These are phyloP conservation scores for Arachnopeziza araneosa DNA, from an alignment of 2,329 filamentous ascomycete genomes.

Conservation along the genomic window DNA sequence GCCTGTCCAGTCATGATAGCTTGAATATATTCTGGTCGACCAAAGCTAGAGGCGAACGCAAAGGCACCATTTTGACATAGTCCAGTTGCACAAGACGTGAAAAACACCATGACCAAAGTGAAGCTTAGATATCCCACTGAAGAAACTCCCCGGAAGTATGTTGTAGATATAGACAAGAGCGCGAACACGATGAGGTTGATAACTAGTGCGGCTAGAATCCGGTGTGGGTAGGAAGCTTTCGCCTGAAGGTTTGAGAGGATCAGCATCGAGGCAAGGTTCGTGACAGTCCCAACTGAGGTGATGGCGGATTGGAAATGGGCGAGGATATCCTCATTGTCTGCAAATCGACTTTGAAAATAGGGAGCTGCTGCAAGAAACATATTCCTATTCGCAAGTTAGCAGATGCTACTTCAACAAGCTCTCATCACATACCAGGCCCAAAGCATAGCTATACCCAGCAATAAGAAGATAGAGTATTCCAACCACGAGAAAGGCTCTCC, in stretches of 20 bases:
- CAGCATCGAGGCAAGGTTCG: constrained; percentile 72
- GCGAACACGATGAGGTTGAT: constrained; percentile 75
- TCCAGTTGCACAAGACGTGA: constrained; percentile 73
- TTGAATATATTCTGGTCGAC: constrained; percentile 83
- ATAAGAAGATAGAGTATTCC: constrained; percentile 78
- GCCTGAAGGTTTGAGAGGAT: constrained; percentile 75
- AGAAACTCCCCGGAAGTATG: constrained; percentile 55
- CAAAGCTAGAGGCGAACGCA: constrained; percentile 83
- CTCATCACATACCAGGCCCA: constrained; percentile 78
- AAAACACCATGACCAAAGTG: constrained; percentile 73
- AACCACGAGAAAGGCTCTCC: constrained; percentile 68
- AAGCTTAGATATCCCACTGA: constrained; percentile 71
- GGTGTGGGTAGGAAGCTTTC: constrained; percentile 78
- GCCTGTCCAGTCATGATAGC: constrained; percentile 95
- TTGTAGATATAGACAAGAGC: constrained; percentile 75
- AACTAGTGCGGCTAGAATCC: constrained; percentile 71
- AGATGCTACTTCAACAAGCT: constrained; percentile 8
- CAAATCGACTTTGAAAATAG: constrained; percentile 84
- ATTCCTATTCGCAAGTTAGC: constrained; percentile 59
- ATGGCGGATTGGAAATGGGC: constrained; percentile 87
- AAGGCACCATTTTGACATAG: constrained; percentile 93
- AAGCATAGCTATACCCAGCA: constrained; percentile 88
- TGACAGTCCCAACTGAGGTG: constrained; percentile 77
- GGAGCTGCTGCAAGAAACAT: constrained; percentile 96
- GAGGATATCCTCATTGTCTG: constrained; percentile 62